phyloP scores from a whole-genome alignment of 225 moss, liverwort and hornwort genomes.

The Antitrichia curtipendula region DNA sequence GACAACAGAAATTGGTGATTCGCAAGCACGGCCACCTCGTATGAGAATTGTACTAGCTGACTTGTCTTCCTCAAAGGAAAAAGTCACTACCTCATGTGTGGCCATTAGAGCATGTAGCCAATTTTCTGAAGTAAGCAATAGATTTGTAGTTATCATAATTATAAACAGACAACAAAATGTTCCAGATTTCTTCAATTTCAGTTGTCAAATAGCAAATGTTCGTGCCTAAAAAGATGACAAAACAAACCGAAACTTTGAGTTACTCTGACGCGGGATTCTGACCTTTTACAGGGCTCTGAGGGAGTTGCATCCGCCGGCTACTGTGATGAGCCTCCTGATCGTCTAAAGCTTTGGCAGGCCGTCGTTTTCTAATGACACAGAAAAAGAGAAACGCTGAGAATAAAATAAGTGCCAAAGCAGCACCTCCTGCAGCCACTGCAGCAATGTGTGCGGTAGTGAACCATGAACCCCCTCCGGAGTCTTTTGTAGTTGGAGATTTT shows the following conservation, averaged over 20 bases:
- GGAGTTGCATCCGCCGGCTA: conserved; percentile 32
- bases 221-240: neutral
- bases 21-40: neutral
- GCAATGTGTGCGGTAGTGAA: conserved; percentile 10
- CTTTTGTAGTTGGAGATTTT: neutral
- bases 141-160: neutral
- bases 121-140: neutral
- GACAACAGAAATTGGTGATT: neutral
- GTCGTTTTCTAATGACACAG: neutral
- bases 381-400: conserved; percentile 3
- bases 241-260: neutral
- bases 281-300: conserved; percentile 40
- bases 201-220: neutral
- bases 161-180: neutral
- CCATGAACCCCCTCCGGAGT: neutral
- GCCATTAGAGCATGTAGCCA: neutral
- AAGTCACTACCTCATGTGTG: neutral
- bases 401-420: neutral
- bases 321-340: conserved; percentile 5
- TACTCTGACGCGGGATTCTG: neutral
- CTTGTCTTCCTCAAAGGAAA: neutral
- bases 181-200: neutral
- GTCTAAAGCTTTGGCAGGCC: neutral
- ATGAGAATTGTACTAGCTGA: neutral
- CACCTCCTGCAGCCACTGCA: conserved; percentile 14